These are phyloP conservation scores for Mycosphaerelloides madeirae DNA, from an alignment of 2,329 filamentous ascomycete species.

Conservation along the genomic window DNA sequence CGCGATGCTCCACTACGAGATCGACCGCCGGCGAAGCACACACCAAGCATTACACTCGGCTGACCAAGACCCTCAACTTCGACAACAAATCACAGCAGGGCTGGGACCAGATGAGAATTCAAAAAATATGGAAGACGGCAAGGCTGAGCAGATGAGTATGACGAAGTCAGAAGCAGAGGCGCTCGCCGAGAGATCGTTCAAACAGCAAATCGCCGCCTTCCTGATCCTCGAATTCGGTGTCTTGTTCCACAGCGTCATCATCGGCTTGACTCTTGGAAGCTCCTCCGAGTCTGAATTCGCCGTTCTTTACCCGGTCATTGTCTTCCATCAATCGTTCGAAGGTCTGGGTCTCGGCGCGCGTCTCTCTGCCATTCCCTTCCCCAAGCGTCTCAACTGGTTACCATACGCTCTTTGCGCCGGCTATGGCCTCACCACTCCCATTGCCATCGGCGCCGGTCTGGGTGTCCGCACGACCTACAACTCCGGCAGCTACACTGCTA, in stretches of 20 bases:
- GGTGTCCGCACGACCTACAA: slow-evolving; percentile 64
- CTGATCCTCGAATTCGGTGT: slow-evolving; percentile 95
- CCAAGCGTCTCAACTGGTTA: slow-evolving; percentile 62
- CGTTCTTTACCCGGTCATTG: slow-evolving; percentile 59
- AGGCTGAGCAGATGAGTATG: slow-evolving; percentile 11
- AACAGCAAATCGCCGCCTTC: slow-evolving; percentile 76
- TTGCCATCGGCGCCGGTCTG: slow-evolving; percentile 78
- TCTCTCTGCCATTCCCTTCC: slow-evolving; percentile 73
- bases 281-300: slow-evolving; percentile 52
- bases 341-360: slow-evolving; percentile 84
- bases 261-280: slow-evolving; percentile 64
- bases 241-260: slow-evolving; percentile 44
- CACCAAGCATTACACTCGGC: slow-evolving; percentile 41
- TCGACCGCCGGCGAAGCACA: slow-evolving; percentile 11
- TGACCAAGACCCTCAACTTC: slow-evolving; percentile 34
- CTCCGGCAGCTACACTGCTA: slow-evolving; percentile 56
- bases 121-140: slow-evolving; percentile 11
- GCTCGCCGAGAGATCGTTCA: slow-evolving; percentile 44
- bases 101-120: neutral
- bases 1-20: slow-evolving; percentile 21
- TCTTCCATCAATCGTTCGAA: slow-evolving; percentile 93
- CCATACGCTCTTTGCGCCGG: slow-evolving; percentile 67
- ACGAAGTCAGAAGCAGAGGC: slow-evolving; percentile 18
- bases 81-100: neutral
- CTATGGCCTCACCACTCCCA: slow-evolving; percentile 76